Conservation (phyloP, 768 basidiomycete species). For the Clavaria fumosa region DNA sequence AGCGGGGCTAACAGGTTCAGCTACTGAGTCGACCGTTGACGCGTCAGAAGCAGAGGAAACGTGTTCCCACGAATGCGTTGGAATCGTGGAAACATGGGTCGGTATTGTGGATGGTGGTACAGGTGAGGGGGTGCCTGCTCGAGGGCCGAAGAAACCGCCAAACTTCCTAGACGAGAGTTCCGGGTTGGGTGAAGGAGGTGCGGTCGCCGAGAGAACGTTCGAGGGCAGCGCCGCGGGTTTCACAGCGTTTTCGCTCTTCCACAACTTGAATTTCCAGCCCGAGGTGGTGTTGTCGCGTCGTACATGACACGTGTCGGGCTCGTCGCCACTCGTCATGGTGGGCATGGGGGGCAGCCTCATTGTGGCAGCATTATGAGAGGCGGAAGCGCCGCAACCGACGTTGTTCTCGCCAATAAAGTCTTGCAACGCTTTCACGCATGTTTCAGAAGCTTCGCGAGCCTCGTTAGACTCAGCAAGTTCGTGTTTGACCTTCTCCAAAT, state of each 20-base stretch:
- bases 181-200: slow-evolving; percentile 14
- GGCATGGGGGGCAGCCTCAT: slow-evolving; percentile 29
- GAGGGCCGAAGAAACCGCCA: slow-evolving; percentile 53
- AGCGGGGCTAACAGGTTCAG: slow-evolving; percentile 43
- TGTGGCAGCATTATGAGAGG: slow-evolving; percentile 10
- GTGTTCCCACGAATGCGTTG: slow-evolving; percentile 31
- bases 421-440: slow-evolving; percentile 66
- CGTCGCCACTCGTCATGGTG: slow-evolving; percentile 24
- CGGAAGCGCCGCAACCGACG: slow-evolving; percentile 27
- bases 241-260: slow-evolving; percentile 30
- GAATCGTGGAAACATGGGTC: slow-evolving; percentile 11
- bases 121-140: slow-evolving; percentile 37
- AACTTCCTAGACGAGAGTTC: slow-evolving; percentile 48
- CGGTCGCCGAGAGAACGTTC: neutral
- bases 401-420: slow-evolving; percentile 70
- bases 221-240: slow-evolving; percentile 17
- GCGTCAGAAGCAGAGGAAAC: slow-evolving; percentile 45
- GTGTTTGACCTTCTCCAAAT: slow-evolving; percentile 48
- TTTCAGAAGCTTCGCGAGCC: slow-evolving; percentile 76
- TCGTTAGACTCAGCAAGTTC: slow-evolving; percentile 69
- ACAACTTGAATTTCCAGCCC: slow-evolving; percentile 60
- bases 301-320: slow-evolving; percentile 16
- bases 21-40: slow-evolving; percentile 39
- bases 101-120: slow-evolving; percentile 13
- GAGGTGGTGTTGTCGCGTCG: slow-evolving; percentile 19